Conservation (phyloP, 192 early-diverging fungal species). For the Gorgonomyces haynaldii region DNA sequence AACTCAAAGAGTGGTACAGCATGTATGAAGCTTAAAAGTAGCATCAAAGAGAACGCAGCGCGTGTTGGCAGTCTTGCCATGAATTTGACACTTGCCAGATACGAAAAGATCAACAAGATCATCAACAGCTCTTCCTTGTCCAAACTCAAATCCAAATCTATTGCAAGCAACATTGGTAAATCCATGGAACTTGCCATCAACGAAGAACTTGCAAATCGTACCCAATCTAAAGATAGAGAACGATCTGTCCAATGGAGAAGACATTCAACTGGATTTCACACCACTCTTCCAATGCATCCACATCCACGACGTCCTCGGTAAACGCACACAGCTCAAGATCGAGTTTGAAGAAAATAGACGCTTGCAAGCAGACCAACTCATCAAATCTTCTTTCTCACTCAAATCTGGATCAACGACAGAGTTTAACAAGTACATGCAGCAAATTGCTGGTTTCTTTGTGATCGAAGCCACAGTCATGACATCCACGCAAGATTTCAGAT, state of each 20-base stretch:
- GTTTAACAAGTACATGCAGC: constrained; percentile 68
- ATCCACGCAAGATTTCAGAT: constrained; percentile 82
- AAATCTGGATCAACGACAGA: constrained; percentile 50
- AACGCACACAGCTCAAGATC: constrained; percentile 69
- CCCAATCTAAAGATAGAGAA: constrained; percentile 33
- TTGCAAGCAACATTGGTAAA: constrained; percentile 13
- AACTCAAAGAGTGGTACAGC: constrained; percentile 87
- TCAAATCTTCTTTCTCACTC: constrained; percentile 61
- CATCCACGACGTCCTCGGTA: constrained; percentile 88
- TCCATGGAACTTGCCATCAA: constrained; percentile 48
- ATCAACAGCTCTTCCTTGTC: background rate
- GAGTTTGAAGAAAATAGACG: constrained; percentile 84
- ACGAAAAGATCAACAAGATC: constrained; percentile 11
- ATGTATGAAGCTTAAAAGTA: constrained; percentile 32
- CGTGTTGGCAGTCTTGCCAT: constrained; percentile 76
- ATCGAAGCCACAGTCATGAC: constrained; percentile 82
- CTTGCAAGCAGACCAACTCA: constrained; percentile 77
- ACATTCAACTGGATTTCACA: constrained; percentile 78
- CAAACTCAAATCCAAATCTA: background rate
- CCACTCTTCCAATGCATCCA: constrained; percentile 94
- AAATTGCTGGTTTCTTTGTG: constrained; percentile 94
- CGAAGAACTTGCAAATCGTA: constrained; percentile 70
- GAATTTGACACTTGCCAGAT: constrained; percentile 23
- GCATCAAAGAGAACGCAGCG: constrained; percentile 24
- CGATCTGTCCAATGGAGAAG: constrained; percentile 52